Conservation (phyloP, 73 alveolate genomes). For the Breviolum minutum region DNA sequence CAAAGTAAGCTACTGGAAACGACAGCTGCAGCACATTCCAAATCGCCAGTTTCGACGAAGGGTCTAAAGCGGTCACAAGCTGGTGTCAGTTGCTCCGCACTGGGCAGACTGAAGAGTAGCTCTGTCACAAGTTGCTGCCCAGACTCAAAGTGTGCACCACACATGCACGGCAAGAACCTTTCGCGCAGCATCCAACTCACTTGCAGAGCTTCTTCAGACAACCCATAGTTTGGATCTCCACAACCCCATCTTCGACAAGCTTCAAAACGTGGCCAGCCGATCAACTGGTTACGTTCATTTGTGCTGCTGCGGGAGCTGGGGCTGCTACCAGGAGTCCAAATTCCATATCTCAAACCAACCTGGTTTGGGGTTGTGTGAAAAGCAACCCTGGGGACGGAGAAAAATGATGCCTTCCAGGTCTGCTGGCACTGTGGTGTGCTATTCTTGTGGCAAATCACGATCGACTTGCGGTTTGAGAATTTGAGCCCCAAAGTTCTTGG, state of each 20-base stretch:
- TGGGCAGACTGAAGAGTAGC: conserved; percentile 51
- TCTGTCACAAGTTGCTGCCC: conserved; percentile 69
- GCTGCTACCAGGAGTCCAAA: conserved; percentile 5
- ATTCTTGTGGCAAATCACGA: too few relatives aligned
- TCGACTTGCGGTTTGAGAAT: too few relatives aligned
- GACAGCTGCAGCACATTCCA: conserved; percentile 66
- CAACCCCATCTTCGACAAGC: conserved; percentile 59
- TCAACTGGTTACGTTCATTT: conserved; percentile 30
- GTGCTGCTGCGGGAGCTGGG: neutral
- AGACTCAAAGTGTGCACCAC: conserved; percentile 52
- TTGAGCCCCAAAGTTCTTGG: too few relatives aligned
- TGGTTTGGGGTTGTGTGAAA: neutral
- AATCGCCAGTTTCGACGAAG: conserved; percentile 55
- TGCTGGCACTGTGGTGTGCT: too few relatives aligned
- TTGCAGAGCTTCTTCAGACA: conserved; percentile 50
- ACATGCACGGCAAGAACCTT: conserved; percentile 64
- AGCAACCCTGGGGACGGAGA: too few relatives aligned
- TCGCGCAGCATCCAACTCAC: conserved; percentile 51
- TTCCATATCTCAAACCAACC: conserved; percentile 43
- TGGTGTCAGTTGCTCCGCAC: conserved; percentile 50
- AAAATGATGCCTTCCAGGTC: too few relatives aligned
- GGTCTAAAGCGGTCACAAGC: conserved; percentile 77
- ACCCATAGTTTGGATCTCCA: conserved; percentile 21
- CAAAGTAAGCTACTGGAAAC: conserved; percentile 76
- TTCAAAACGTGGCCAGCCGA: conserved; percentile 84